Evolutionary conservation across 495 filamentous ascomycete species (phyloP).

Genomic region (Aspergillus egyptiacus): DNA sequence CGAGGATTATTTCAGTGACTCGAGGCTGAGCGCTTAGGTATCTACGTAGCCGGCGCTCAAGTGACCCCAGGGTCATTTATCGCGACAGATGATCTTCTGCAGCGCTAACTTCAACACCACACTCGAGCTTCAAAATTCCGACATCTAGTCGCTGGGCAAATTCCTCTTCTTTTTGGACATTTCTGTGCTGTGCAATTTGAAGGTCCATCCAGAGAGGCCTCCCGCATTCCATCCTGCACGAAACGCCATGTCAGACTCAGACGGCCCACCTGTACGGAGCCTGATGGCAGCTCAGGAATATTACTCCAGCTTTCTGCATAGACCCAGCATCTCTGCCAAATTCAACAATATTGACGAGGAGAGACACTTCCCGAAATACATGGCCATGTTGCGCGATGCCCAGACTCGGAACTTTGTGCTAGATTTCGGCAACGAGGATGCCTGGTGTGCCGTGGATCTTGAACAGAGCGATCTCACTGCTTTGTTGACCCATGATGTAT

Average conservation of each 20-base stretch:
- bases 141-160: background rate
- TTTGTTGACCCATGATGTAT: conserved; percentile 31
- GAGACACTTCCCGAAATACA: conserved; percentile 37
- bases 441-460: conserved; percentile 58
- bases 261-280: conserved; percentile 5
- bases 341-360: conserved; percentile 54
- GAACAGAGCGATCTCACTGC: conserved; percentile 36
- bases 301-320: conserved; percentile 29
- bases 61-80: background rate
- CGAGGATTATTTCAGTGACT: background rate
- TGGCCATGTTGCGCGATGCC: conserved; percentile 29
- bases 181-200: too few relatives aligned
- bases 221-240: background rate
- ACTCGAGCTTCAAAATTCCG: background rate
- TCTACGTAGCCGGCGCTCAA: too few relatives aligned
- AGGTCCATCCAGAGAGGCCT: background rate
- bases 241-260: conserved; percentile 14
- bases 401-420: conserved; percentile 60
- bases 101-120: background rate
- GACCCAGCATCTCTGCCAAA: conserved; percentile 19
- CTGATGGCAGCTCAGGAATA: conserved; percentile 29
- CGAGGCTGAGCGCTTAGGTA: conserved; percentile 2
- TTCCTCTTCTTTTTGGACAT: background rate
- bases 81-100: conserved; percentile 2
- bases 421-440: conserved; percentile 61